Evolutionary conservation across 208 protist genomes (phyloP).

Genomic region (Crithidia sp.): DNA sequence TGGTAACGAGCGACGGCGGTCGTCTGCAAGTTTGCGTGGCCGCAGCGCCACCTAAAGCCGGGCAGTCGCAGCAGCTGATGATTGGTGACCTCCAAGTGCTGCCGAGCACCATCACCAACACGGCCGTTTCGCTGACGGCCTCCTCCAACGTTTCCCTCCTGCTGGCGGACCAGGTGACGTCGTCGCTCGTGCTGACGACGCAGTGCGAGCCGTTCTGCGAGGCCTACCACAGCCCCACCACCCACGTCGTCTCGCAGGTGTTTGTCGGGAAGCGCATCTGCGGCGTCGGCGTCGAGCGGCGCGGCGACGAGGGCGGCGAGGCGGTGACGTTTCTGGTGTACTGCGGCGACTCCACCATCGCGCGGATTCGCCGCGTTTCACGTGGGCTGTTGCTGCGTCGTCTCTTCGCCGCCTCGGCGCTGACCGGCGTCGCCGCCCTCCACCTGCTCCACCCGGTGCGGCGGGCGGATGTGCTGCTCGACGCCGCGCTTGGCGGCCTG

Average conservation of each 20-base stretch:
- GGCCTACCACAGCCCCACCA: slow-evolving; percentile 23
- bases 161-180: slow-evolving; percentile 51
- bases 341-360: slow-evolving; percentile 41
- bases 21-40: slow-evolving; percentile 40
- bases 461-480: slow-evolving; percentile 40
- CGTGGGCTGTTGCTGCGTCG: slow-evolving; percentile 43
- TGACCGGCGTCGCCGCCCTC: slow-evolving; percentile 30
- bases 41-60: neutral
- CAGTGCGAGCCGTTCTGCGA: slow-evolving; percentile 41
- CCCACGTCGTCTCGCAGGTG: slow-evolving; percentile 49
- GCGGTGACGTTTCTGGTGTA: slow-evolving; percentile 59
- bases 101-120: slow-evolving; percentile 20
- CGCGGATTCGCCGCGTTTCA: slow-evolving; percentile 44
- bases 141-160: slow-evolving; percentile 32
- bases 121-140: slow-evolving; percentile 24
- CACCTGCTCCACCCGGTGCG: slow-evolving; percentile 25
- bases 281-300: slow-evolving; percentile 42
- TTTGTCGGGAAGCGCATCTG: slow-evolving; percentile 38
- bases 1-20: slow-evolving; percentile 48
- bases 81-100: slow-evolving; percentile 10
- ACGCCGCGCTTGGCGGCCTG: slow-evolving; percentile 38
- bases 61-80: neutral
- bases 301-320: slow-evolving; percentile 28
- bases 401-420: slow-evolving; percentile 31
- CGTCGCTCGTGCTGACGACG: slow-evolving; percentile 49